Conservation (phyloP, 306 rosid species). For the Prunus mira region DNA sequence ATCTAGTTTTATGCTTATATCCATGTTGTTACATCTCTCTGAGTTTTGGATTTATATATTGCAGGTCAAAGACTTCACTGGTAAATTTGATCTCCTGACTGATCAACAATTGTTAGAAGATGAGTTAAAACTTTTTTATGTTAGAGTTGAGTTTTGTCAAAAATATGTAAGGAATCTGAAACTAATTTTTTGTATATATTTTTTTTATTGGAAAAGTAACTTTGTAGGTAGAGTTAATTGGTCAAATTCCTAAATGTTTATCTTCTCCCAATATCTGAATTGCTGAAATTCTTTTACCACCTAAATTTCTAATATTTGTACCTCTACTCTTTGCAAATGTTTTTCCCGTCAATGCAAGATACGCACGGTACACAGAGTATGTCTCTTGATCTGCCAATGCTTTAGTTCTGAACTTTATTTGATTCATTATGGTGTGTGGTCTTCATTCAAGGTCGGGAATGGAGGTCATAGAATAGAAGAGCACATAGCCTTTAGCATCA, state of each 20-base stretch:
- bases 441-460: conserved; percentile 12
- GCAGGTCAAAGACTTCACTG: conserved; percentile 6
- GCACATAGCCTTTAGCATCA: conserved; percentile 10
- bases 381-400: neutral
- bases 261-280: neutral
- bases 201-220: neutral
- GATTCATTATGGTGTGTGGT: neutral
- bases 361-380: neutral
- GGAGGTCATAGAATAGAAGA: conserved; percentile 4
- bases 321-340: neutral
- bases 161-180: conserved; percentile 7
- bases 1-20: neutral
- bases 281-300: neutral
- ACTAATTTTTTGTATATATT: conserved; percentile 1
- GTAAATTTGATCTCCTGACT: conserved; percentile 4
- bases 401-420: neutral
- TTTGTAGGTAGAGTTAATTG: neutral
- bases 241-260: neutral
- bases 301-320: neutral
- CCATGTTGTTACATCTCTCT: neutral
- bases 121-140: neutral
- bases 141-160: conserved; percentile 18
- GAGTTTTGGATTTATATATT: neutral
- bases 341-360: neutral
- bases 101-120: neutral